Evolutionary conservation across 139 green algal genomes (phyloP).

Genomic region (Chlamydomonas eustigma): DNA sequence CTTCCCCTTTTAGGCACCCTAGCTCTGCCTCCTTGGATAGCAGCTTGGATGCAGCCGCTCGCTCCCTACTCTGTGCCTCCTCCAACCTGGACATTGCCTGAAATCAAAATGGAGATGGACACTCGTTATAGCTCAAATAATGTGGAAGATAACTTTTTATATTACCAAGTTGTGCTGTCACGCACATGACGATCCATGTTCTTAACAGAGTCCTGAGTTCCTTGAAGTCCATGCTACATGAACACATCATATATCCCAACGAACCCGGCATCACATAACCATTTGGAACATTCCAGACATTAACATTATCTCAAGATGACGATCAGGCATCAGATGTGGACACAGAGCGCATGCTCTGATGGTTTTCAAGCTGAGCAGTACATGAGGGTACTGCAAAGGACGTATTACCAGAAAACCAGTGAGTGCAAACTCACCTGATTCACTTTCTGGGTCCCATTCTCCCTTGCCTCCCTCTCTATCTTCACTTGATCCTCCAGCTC

Average conservation of each 20-base stretch:
- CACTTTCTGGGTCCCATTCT: not conserved
- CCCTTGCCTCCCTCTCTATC: constrained; percentile 2
- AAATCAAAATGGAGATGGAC: too few relatives aligned
- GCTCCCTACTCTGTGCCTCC: constrained; percentile 1
- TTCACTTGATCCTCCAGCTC: constrained; percentile 4
- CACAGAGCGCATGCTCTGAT: not conserved
- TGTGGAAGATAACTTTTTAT: too few relatives aligned
- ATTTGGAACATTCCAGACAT: too few relatives aligned
- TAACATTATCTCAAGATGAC: too few relatives aligned
- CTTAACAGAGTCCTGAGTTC: too few relatives aligned
- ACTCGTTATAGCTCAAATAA: too few relatives aligned
- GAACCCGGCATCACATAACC: too few relatives aligned
- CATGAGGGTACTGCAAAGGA: not conserved
- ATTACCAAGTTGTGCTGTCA: too few relatives aligned
- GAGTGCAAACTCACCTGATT: not conserved
- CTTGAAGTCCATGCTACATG: too few relatives aligned
- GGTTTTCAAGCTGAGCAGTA: not conserved
- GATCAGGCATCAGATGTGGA: not conserved
- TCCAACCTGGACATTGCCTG: not conserved
- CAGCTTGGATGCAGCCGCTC: not conserved
- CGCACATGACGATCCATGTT: too few relatives aligned
- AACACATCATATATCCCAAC: too few relatives aligned
- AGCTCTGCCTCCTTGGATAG: constrained; percentile 7
- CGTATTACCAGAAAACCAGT: not conserved
- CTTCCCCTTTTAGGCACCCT: constrained; percentile 11